Base-by-base conservation (phyloP, 2,329 filamentous ascomycete genomes). In the Escovopsis sp. region DNA sequence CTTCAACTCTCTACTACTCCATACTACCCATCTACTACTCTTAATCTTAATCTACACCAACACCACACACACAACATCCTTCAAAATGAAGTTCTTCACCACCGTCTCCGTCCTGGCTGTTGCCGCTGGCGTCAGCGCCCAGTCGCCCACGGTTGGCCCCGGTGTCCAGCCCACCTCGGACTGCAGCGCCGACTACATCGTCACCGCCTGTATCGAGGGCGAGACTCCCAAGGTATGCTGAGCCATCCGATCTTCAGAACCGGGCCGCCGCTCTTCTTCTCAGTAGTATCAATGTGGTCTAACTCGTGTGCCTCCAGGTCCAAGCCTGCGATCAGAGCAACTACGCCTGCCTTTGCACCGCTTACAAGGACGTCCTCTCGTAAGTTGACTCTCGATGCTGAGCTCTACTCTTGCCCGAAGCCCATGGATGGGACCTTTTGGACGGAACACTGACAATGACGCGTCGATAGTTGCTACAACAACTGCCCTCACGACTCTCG, bases 401-500 rank as follows among this genome's bases (percentile, higher is more conserved):
- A 20, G n/a, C 25, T 34, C 30, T 11, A 30, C 35, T 10, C 14
- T 0, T 30, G n/a, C n/a, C n/a, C 12, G 10, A 15, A 34, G 13
- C 7, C 37, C 14, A 15, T 8, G 4, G n/a, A 32, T 6, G 20
- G 20, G 20, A 2, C 13, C 15, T 12, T 11, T 41, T 27, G 37
- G 14, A 37, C n/a, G n/a, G n/a, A n/a, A n/a, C n/a, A n/a, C 43
- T 43, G 43, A 47, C 43, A 45, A 45, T 35, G 47, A 39, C 30
- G 27, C 9, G 8, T 27, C 16, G 5, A 20, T 43, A 69, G 67
- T 46, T 73, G 70, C 67, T 73, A 64, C 61, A 70, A 70, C 63
- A 72, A 73, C 65, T 73, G 70, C 62, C 70, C 70, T 53, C 59
- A 66, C 50, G 69, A 73, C 55, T 2, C 52, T 39, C 60, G 64